Base-by-base conservation (phyloP, 805 yeast genomes). In the Monosporozyma servazzii region DNA sequence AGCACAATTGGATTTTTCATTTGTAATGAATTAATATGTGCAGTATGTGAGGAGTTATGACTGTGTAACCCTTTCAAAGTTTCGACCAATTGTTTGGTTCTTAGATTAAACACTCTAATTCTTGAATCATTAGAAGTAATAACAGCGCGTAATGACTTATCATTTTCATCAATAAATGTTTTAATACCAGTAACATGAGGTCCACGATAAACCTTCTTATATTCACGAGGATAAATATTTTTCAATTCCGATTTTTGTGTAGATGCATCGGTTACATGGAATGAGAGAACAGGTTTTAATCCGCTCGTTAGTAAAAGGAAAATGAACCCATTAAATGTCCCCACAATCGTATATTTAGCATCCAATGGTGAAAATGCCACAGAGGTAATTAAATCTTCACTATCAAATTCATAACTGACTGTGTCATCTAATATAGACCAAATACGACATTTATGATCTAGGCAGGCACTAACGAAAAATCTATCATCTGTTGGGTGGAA, bases 401-500 rank as follows among this genome's bases (percentile, higher is more conserved):
- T 77, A 45, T 82, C 83, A 49, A 76, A 73, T 56, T 79, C 75
- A 63, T 70, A 85, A 8, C 84, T 75, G 3, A 85, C 81, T 43
- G 76, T 76, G 39, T 76, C 74, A 51, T 90, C 97, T 45, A 89
- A 72, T 21, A 90, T 82, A 0, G 91, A 84, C 95, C 96, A 88
- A 13, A 90, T 66, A 48, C 95, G 69, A 18, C 87, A 74, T 25
- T 77, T 73, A 52, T 84, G 83, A 60, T 88, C 96, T 56, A 89
- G 71, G 47, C 91, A 84, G 3, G 95, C 93, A 58, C 88, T 82
- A 3, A 85, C 63, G 65, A 90, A 88, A 63, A 90, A 90, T 25
- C 97, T 68, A 62, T 90, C 96, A 67, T 90, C 97, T 1, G 71
- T 71, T 1, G 93, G 95, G 60, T 88, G 96, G 65, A 90, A 90